Evolutionary conservation across 352 stramenopile genomes (phyloP), one percentile per base, ranked within the genome.

Genomic region (Phytopythium ostracodes): DNA sequence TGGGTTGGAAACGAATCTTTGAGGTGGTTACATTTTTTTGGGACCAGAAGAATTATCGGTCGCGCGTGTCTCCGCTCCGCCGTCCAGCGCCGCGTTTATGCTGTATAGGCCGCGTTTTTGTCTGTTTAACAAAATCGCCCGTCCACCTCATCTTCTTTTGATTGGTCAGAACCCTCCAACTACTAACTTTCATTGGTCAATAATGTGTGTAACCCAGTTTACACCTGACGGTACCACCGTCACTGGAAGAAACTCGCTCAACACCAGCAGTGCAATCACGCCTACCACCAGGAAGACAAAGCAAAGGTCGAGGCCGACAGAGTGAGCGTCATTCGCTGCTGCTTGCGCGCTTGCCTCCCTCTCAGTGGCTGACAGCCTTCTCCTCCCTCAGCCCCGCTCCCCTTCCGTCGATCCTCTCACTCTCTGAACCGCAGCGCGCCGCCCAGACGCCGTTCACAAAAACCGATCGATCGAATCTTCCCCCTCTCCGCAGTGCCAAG

Each of bases 81-180:
- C 14, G 33, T 38, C 33, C 7, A 25, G 42, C 20, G 18, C 42
- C 42, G 38, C 22, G 18, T 29, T 12, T 29, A 47, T 27, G 35
- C 52, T 29, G 20, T 47, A 27, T 58, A 3, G 46, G 59, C 52
- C 55, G 22, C 54, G 42, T 47, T 43, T 62, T 51, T 71, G 64
- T 7, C 17, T 33, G 57, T 66, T 74, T 68, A 74, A 74, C 64
- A 64, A n/a, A 52, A 49, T 38, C 33, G 33, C 33, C 33, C 33
- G 33, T 38, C 43, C 38, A n/a, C 38, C 12, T 44, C 38, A 44
- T 6, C 22, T 18, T 10, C 3, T 5, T 44, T 8, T 43, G 10
- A 57, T 57, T 57, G 51, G 51, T 2, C 31, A 31, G 44, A 57
- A 40, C n/a, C 3, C 7, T 4, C 18, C 14, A 18, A 5, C 10